Evolutionary conservation across 139 green algal genomes (phyloP).

Genomic region (Trebouxia sp.): DNA sequence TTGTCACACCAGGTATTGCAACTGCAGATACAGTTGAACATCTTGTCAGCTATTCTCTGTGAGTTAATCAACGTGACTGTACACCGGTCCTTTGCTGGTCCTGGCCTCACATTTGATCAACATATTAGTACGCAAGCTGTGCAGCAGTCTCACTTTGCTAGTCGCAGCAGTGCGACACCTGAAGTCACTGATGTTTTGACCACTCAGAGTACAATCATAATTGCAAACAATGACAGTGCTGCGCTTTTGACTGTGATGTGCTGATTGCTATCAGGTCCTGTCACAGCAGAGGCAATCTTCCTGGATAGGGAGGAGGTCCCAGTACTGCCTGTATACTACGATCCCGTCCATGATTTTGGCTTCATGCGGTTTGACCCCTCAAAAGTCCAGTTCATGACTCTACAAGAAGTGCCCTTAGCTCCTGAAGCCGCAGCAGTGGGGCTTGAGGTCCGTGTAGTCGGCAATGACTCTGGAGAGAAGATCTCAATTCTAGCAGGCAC

Average conservation of each 20-base stretch:
- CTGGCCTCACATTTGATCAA: too few relatives aligned
- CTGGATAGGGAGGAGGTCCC: constrained; percentile 85
- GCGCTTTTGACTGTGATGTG: neutral
- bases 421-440: constrained; percentile 81
- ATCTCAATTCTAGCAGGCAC: constrained; percentile 90
- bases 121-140: too few relatives aligned
- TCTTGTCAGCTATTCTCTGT: too few relatives aligned
- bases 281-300: constrained; percentile 91
- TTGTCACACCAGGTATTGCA: constrained; percentile 78
- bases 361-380: constrained; percentile 57
- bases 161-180: too few relatives aligned
- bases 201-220: too few relatives aligned
- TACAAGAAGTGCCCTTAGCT: constrained; percentile 72
- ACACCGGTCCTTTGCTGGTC: too few relatives aligned
- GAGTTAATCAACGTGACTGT: too few relatives aligned
- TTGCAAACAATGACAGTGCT: neutral
- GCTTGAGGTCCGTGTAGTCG: constrained; percentile 88
- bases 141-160: too few relatives aligned
- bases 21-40: neutral
- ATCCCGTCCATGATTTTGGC: constrained; percentile 59
- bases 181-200: too few relatives aligned
- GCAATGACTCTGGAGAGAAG: constrained; percentile 92
- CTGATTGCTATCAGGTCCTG: constrained; percentile 56
- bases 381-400: constrained; percentile 69
- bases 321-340: constrained; percentile 46